A percentile compares a stretch with the other conserved stretches of the same genome.
Evolutionary conservation across 2,329 filamentous ascomycete genomes (phyloP).

Genomic region (Ophiostoma angusticollis): DNA sequence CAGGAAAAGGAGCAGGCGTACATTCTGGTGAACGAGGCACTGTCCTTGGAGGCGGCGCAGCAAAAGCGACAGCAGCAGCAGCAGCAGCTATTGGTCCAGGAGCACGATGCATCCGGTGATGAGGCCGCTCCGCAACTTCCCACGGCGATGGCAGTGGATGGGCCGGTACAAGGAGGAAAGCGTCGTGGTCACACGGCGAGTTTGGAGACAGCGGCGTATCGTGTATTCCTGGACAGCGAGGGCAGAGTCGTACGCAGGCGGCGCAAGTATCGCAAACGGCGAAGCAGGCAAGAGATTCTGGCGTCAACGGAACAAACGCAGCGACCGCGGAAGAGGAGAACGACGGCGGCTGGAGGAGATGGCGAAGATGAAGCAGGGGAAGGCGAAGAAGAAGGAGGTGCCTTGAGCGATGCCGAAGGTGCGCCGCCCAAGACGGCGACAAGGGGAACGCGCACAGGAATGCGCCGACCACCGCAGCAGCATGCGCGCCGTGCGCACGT

Average conservation of each 20-base stretch:
- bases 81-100: not conserved
- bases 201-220: slow-evolving; percentile 13
- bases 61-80: slow-evolving; percentile 19
- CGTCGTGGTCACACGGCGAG: slow-evolving; percentile 12
- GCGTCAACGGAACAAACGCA: slow-evolving; percentile 18
- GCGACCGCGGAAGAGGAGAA: slow-evolving; percentile 5
- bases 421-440: no score
- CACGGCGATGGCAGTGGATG: not conserved
- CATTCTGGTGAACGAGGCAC: slow-evolving; percentile 62
- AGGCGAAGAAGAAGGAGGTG: not conserved
- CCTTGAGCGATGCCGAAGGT: no score
- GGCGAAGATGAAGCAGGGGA: slow-evolving; percentile 5
- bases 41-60: slow-evolving; percentile 45
- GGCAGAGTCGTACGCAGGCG: slow-evolving; percentile 14
- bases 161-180: slow-evolving; percentile 20
- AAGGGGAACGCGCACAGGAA: no score
- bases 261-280: slow-evolving; percentile 11
- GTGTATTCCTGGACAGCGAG: slow-evolving; percentile 13
- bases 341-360: not conserved
- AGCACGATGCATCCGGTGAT: no score
- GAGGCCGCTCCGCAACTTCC: no score
- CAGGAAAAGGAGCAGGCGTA: slow-evolving; percentile 65
- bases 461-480: not conserved
- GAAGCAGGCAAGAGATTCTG: slow-evolving; percentile 1
- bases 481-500: not conserved